Conservation (phyloP, 2,329 filamentous ascomycete species). For the Fusarium verrucosum region DNA sequence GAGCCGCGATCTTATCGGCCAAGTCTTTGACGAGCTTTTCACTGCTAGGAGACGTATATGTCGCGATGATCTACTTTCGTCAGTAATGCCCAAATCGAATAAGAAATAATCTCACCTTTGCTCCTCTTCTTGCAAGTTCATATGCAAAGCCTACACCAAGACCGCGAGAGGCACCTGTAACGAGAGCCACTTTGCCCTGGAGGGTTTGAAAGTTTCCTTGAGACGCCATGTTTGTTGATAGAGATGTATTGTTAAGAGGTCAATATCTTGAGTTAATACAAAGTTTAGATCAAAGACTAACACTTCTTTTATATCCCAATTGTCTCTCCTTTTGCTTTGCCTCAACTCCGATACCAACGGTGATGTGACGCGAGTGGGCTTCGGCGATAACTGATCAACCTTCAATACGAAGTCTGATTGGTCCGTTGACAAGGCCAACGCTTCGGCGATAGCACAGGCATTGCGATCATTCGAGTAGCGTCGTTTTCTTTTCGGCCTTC, state of each 20-base stretch:
- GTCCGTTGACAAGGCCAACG: not conserved
- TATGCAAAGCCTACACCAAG: constrained; percentile 24
- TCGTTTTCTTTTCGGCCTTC: not conserved
- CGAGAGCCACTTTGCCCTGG: constrained; percentile 23
- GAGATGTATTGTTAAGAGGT: not conserved
- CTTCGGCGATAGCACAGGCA: constrained; percentile 13
- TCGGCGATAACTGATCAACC: constrained; percentile 14
- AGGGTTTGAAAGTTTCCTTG: constrained; percentile 14
- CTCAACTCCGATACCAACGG: not conserved
- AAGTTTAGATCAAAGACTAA: too few relatives aligned
- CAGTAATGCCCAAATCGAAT: not conserved
- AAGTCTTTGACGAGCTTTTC: constrained; percentile 10
- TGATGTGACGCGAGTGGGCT: constrained; percentile 7
- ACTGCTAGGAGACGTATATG: constrained; percentile 25
- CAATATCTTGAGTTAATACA: accelerated
- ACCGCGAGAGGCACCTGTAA: constrained; percentile 28
- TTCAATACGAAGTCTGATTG: not conserved
- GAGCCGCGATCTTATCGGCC: constrained; percentile 5
- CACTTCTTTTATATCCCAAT: too few relatives aligned
- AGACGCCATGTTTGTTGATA: not conserved
- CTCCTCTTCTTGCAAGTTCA: constrained; percentile 26
- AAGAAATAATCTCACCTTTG: not conserved
- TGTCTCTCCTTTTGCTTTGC: too few relatives aligned
- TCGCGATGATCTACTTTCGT: constrained; percentile 4
- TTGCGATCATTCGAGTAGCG: not conserved